Evolutionary conservation across 805 yeast species (phyloP).

Genomic region (Candida vartiovaarae): DNA sequence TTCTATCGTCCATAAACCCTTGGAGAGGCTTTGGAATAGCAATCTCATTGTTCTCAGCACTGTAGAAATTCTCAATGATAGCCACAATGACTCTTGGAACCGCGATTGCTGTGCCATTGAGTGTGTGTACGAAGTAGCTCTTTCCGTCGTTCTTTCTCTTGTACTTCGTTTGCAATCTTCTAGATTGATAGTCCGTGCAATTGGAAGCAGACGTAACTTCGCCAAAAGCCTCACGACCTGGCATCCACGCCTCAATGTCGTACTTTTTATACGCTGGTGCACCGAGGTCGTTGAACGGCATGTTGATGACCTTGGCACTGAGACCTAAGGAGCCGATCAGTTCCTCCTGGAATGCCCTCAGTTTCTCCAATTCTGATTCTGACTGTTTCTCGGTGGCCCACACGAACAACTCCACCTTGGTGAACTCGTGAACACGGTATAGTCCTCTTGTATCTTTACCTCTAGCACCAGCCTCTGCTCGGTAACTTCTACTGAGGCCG

Average conservation of each 20-base stretch:
- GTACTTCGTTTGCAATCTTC: slow-evolving; percentile 69
- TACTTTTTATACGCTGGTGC: slow-evolving; percentile 88
- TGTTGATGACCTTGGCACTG: slow-evolving; percentile 71
- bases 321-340: slow-evolving; percentile 65
- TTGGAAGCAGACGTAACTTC: slow-evolving; percentile 88
- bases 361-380: slow-evolving; percentile 44
- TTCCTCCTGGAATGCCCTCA: slow-evolving; percentile 58
- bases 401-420: slow-evolving; percentile 86
- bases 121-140: slow-evolving; percentile 59
- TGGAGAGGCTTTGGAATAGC: slow-evolving; percentile 61
- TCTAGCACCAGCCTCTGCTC: slow-evolving; percentile 97
- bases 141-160: slow-evolving; percentile 27
- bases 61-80: slow-evolving; percentile 78
- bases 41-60: slow-evolving; percentile 46
- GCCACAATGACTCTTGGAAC: slow-evolving; percentile 89
- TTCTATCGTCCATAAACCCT: slow-evolving; percentile 62
- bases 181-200: slow-evolving; percentile 85
- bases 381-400: slow-evolving; percentile 51
- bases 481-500: slow-evolving; percentile 79
- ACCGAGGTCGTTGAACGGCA: slow-evolving; percentile 90
- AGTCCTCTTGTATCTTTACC: slow-evolving; percentile 90
- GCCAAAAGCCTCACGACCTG: slow-evolving; percentile 90
- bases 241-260: slow-evolving; percentile 98
- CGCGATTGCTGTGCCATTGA: slow-evolving; percentile 95
- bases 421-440: slow-evolving; percentile 93